Conservation (phyloP, 2,329 filamentous ascomycete genomes). For the Bisporella sp. region DNA sequence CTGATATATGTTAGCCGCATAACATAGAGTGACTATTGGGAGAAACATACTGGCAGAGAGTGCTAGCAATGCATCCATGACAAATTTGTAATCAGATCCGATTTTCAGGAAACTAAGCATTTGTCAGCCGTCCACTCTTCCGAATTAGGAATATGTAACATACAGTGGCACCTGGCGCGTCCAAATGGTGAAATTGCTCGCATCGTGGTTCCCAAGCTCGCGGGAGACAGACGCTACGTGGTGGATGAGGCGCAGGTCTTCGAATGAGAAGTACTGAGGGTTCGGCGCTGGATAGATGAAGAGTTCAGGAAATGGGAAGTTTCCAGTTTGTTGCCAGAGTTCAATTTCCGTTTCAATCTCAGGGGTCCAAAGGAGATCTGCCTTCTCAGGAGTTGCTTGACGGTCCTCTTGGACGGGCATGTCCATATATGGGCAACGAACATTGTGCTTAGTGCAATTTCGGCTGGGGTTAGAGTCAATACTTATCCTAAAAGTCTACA, state of each 20-base stretch:
- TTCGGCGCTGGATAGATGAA: constrained; percentile 68
- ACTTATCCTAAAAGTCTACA: too few relatives aligned
- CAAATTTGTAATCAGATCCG: constrained; percentile 74
- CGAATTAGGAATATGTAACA: constrained; percentile 32
- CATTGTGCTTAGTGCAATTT: constrained; percentile 99
- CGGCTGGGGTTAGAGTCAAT: constrained; percentile 46
- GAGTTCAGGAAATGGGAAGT: constrained; percentile 80
- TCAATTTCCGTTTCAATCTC: constrained; percentile 77
- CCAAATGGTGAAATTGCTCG: constrained; percentile 85
- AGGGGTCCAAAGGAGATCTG: constrained; percentile 76
- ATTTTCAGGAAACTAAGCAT: constrained; percentile 67
- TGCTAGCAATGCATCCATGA: constrained; percentile 88
- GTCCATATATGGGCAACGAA: constrained; percentile 96
- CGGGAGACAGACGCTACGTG: constrained; percentile 82
- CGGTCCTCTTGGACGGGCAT: constrained; percentile 61
- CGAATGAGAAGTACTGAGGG: constrained; percentile 64
- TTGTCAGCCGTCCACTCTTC: constrained; percentile 23
- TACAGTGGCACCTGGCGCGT: constrained; percentile 88
- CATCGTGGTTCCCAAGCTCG: constrained; percentile 69
- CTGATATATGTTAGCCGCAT: constrained; percentile 26
- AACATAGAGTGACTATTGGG: too few relatives aligned
- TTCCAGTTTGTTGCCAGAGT: constrained; percentile 75
- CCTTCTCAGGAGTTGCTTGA: constrained; percentile 53
- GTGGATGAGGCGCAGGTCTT: constrained; percentile 82
- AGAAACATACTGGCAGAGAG: constrained; percentile 59